Evolutionary conservation across 1,139 yeast genomes (phyloP).

Genomic region (Saccharomyces hybrid): DNA sequence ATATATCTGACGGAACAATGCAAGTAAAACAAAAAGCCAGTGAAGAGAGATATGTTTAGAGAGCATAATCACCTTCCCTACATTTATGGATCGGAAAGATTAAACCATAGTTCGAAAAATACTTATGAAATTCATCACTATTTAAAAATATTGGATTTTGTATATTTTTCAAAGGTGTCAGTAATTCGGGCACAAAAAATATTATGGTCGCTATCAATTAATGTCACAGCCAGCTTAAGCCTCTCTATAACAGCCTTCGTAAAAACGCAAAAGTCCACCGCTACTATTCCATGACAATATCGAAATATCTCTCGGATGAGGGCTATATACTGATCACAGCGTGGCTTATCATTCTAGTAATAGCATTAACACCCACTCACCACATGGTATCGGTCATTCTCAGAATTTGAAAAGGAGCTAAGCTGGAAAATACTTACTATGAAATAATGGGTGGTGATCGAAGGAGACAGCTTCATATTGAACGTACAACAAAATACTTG

Average conservation of each 20-base stretch:
- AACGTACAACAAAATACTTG: background rate
- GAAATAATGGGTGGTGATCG: background rate
- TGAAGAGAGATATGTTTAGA: background rate
- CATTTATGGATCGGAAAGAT: background rate
- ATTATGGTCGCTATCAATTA: background rate
- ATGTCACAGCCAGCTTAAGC: no score
- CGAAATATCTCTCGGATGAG: background rate
- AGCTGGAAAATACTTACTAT: no score
- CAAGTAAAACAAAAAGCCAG: background rate
- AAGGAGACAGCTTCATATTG: background rate
- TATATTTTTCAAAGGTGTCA: background rate
- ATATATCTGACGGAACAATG: background rate
- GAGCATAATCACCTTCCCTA: background rate
- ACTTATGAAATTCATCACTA: background rate
- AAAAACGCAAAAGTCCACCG: background rate
- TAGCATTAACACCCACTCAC: background rate
- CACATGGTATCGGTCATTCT: background rate
- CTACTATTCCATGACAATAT: background rate
- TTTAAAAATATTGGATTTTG: background rate
- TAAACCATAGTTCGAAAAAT: background rate
- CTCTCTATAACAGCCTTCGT: no score
- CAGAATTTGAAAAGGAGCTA: background rate
- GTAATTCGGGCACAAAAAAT: background rate
- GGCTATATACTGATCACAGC: background rate
- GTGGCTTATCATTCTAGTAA: no score